Evolutionary conservation across 495 filamentous ascomycete genomes (phyloP), one percentile per base, ranked within the genome.

Genomic region (Talaromyces wortmannii): DNA sequence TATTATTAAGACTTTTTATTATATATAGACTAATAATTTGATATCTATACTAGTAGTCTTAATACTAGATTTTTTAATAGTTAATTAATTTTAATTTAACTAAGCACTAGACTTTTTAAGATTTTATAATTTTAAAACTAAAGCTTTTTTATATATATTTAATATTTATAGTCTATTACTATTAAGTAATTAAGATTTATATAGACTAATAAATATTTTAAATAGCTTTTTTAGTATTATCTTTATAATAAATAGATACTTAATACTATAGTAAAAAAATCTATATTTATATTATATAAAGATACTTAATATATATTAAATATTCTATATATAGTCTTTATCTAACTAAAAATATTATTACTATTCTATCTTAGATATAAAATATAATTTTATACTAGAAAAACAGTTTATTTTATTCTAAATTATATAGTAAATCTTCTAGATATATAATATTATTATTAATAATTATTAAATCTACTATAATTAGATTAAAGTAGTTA

Each of bases 361-460:
- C 4, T 51, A 51, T 36, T 31, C 32, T 43, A 33, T 47, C 8
- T 55, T 32, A 48, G 33, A 31, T 10, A 40, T 40, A 40, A 10
- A 40, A 10, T 40, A 40, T 40, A 40, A 40, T 13, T 40, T 40
- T 40, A 40, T 40, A 8, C 5, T 40, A 10, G 5, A 5, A 2
- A 40, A 2, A 40, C 5, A 23, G 23, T 5, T 40, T 40, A 10
- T 10, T 40, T 40, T 40, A 40, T 8, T 40, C 13, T 40, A 10
- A 2, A 40, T 13, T 40, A 40, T 40, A 40, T 40, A 40, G 2
- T 10, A 13, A 40, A 40, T 40, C 2, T 40, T 2, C 5, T 40
- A 40, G 8, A 2, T 32, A 32, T 48, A 46, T 55, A 48, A 55
- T 18, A n/a, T 30, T 47, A 32, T 55, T 42, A 55, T 48, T 51